Conservation (phyloP, 306 rosid species). For the Echinosophora koreensis region DNA sequence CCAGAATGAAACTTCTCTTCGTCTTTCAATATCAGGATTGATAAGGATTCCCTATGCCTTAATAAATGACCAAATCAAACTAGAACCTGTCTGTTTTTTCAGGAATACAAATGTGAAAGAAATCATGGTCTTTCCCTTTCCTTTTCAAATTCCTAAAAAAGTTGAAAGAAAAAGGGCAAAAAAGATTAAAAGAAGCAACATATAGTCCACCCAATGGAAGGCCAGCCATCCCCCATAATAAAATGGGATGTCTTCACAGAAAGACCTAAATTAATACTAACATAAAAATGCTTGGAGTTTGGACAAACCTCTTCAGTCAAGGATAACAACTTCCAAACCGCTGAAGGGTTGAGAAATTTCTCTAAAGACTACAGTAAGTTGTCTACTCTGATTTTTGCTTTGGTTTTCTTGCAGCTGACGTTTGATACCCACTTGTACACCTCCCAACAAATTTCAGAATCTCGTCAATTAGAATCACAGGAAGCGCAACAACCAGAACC, state of each 20-base stretch:
- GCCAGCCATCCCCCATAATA: conserved; percentile 50
- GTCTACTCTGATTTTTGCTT: conserved; percentile 76
- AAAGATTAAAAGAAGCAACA: conserved; percentile 43
- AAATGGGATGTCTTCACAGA: conserved; percentile 55
- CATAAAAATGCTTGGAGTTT: conserved; percentile 38
- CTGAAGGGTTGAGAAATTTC: conserved; percentile 46
- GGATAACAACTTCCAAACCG: conserved; percentile 31
- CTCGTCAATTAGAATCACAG: conserved; percentile 70
- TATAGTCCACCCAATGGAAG: conserved; percentile 50
- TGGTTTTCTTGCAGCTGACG: conserved; percentile 47
- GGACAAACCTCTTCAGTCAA: conserved; percentile 47
- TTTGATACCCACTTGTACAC: conserved; percentile 53
- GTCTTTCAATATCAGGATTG: background rate
- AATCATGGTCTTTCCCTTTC: conserved; percentile 43
- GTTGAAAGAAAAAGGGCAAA: conserved; percentile 39
- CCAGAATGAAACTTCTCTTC: background rate
- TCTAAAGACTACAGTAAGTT: conserved; percentile 36
- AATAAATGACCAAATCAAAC: background rate
- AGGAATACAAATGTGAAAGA: conserved; percentile 21
- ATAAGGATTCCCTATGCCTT: background rate
- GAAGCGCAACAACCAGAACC: conserved; percentile 64
- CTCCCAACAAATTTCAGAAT: conserved; percentile 66
- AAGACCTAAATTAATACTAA: conserved; percentile 52
- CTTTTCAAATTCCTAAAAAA: conserved; percentile 33
- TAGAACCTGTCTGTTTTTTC: background rate